Base-by-base conservation (phyloP, 2,329 filamentous ascomycete species). In the Pseudogymnoascus sp. region DNA sequence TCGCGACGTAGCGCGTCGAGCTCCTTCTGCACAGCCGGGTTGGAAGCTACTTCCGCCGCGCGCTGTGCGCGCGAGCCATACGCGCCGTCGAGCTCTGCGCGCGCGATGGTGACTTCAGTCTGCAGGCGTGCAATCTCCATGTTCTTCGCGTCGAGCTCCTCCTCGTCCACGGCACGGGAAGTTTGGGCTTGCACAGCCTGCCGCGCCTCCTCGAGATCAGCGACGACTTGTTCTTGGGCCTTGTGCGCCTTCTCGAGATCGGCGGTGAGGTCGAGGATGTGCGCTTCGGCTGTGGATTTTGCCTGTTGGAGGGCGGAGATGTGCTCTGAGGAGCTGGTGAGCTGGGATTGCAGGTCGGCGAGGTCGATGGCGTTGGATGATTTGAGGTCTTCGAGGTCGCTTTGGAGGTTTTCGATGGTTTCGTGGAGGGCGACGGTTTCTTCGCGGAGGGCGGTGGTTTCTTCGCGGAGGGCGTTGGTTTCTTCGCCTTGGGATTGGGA, bases 71-170 rank as follows among this genome's bases (percentile, higher is more conserved):
- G 80, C n/a, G 81, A 84, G 42, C 95, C 95, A 72, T 97, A 97
- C 72, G 96, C 96, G 66, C 91, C 91, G 70, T 96, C 95, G 26
- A 97, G 89, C 74, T 97, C 93, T 62, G 93, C 91, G 71, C 86
- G 85, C 26, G 90, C 91, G 68, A 97, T 88, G n/a, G 93, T 96
- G 44, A 97, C 82, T 78, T 97, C 87, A 2, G 87, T 90, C 37
- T 86, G 86, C 5, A 88, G 78, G 61, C 84, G 80, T 3, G 88
- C 85, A 61, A 89, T 79, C 70, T 89, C 84, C 63, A 81, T 79
- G 71, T 88, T 86, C 38, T 88, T 76, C 6, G 76, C 75, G n/a
- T 78, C 74, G 70, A 82, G 74, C 67, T 84, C 81, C n/a, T 74
- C 72, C 63, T 81, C 79, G 61, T 80, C 72, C 35, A 74, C 75